A percentile compares a stretch with the other conserved stretches of the same genome.
Conservation (phyloP, 75 land plant species). For the Sequoia sempervirens region DNA sequence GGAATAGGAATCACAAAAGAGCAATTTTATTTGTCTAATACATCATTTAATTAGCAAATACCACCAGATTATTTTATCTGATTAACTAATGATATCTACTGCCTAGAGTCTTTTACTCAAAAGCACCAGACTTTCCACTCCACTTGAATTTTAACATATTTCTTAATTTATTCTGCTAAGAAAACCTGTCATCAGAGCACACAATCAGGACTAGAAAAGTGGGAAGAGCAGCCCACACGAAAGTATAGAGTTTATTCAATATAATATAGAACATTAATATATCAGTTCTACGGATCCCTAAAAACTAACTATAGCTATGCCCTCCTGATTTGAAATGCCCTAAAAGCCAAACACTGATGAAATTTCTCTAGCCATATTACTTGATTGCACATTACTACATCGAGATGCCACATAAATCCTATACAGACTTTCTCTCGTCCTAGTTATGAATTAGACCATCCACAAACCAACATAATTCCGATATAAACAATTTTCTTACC, state of each 20-base stretch:
- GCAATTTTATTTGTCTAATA: neutral
- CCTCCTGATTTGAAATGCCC: neutral
- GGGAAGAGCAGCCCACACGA: neutral
- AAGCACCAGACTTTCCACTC: neutral
- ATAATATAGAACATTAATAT: neutral
- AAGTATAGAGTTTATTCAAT: neutral
- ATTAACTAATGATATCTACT: neutral
- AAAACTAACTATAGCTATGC: neutral
- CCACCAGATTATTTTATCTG: neutral
- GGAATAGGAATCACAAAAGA: neutral
- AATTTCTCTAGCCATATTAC: neutral
- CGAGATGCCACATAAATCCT: neutral
- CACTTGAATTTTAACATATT: neutral
- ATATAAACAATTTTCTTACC: constrained; percentile 21
- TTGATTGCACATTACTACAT: neutral
- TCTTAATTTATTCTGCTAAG: neutral
- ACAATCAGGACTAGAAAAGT: neutral
- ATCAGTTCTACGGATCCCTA: neutral
- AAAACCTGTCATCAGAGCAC: neutral
- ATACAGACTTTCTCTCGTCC: neutral
- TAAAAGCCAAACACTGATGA: neutral
- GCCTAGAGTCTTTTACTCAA: neutral
- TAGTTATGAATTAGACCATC: neutral
- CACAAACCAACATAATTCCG: neutral
- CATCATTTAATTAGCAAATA: neutral